These are phyloP conservation scores for Esteya vermicola DNA, from an alignment of 2,329 filamentous ascomycete species.

Conservation along the genomic window DNA sequence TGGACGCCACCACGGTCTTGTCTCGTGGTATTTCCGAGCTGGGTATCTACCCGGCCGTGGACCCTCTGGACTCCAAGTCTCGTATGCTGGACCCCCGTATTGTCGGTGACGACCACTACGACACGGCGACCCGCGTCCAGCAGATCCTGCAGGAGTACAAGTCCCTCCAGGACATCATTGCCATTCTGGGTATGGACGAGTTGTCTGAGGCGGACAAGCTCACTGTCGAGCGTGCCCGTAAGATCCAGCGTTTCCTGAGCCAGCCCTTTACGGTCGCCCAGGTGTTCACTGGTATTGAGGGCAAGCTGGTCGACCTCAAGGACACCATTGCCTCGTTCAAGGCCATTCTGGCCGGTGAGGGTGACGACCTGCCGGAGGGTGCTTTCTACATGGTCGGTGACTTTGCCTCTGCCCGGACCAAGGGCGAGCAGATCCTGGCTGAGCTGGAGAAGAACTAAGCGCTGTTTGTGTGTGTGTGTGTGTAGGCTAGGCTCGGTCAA, in stretches of 20 bases:
- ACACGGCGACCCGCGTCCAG: constrained; percentile 87
- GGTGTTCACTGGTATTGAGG: constrained; percentile 88
- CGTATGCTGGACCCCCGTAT: constrained; percentile 99
- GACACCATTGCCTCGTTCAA: constrained; percentile 97
- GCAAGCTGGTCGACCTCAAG: constrained; percentile 94
- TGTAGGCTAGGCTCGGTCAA: too few relatives aligned
- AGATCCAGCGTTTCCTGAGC: constrained; percentile 99
- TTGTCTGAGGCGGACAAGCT: constrained; percentile 98
- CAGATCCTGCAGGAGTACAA: constrained; percentile 99
- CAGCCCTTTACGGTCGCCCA: constrained; percentile 88
- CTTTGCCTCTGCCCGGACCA: constrained; percentile 79
- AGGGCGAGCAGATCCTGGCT: constrained; percentile 99
- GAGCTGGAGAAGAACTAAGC: constrained; percentile 57
- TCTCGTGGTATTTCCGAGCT: constrained; percentile 99
- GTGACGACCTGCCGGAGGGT: constrained; percentile 89
- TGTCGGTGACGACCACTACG: constrained; percentile 95
- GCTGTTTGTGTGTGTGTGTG: too few relatives aligned
- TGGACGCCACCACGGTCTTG: constrained; percentile 99
- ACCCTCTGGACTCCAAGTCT: constrained; percentile 98
- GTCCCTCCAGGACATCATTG: constrained; percentile 99
- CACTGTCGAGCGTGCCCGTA: constrained; percentile 99
- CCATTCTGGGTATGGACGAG: constrained; percentile 99
- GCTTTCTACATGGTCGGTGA: constrained; percentile 97
- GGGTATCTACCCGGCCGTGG: constrained; percentile 99
- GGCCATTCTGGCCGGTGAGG: constrained; percentile 87